These are phyloP conservation scores for Metschnikowia lunata DNA, from an alignment of 805 yeast genomes.

Conservation along the genomic window DNA sequence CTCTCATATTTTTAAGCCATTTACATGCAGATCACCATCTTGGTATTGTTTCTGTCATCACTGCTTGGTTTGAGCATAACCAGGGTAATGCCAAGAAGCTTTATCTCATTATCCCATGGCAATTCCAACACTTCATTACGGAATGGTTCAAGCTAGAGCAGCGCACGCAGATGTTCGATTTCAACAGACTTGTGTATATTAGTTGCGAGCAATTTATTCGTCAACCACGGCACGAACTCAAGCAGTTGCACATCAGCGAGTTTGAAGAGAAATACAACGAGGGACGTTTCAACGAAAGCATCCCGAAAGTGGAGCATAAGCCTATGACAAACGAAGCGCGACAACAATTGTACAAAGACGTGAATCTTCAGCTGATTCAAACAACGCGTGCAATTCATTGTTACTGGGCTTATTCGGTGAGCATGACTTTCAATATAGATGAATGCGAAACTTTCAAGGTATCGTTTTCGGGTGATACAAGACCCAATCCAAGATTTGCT, in stretches of 20 bases:
- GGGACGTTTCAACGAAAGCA: constrained; percentile 11
- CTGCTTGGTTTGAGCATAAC: constrained; percentile 57
- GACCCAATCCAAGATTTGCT: constrained; percentile 70
- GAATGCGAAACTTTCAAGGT: constrained; percentile 49
- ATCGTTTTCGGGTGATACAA: constrained; percentile 92
- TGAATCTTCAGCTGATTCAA: constrained; percentile 41
- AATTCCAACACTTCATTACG: constrained; percentile 55
- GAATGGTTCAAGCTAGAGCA: constrained; percentile 63
- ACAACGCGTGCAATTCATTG: constrained; percentile 85
- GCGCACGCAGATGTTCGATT: constrained; percentile 23
- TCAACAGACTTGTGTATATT: constrained; percentile 45
- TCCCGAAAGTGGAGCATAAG: constrained; percentile 18
- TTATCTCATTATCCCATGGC: constrained; percentile 71
- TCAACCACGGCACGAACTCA: constrained; percentile 26
- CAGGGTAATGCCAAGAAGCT: constrained; percentile 32
- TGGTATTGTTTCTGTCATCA: constrained; percentile 69
- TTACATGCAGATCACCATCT: constrained; percentile 96
- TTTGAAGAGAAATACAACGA: constrained; percentile 31
- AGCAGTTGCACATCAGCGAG: constrained; percentile 23
- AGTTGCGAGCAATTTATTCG: constrained; percentile 57
- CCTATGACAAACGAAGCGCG: constrained; percentile 8
- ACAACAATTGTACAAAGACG: constrained; percentile 32
- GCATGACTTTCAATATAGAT: constrained; percentile 51
- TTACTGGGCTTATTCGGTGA: constrained; percentile 64
- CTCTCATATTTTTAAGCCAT: constrained; percentile 73